A percentile compares a stretch with the other conserved stretches of the same genome.
phyloP scores from a whole-genome alignment of 2,329 filamentous ascomycete genomes.

The Exophiala oligosperma region DNA sequence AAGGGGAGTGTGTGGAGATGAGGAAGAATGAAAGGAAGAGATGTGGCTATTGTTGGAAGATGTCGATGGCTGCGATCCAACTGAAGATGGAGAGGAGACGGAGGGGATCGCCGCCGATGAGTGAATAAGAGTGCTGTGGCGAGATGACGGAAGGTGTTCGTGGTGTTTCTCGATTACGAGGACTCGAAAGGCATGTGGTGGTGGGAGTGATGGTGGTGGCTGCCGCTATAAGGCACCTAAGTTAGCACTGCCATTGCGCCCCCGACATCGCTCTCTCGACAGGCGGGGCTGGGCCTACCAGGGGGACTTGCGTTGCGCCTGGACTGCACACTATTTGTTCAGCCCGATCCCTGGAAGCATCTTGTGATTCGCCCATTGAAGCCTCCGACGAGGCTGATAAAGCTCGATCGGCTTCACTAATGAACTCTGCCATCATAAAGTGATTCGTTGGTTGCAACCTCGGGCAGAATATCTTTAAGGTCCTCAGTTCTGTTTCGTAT shows the following conservation, averaged over 20 bases:
- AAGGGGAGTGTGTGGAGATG: slow-evolving; percentile 2
- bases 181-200: too few species aligned
- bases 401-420: background rate
- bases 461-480: too few species aligned
- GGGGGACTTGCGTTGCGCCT: background rate
- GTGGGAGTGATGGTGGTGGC: too few species aligned
- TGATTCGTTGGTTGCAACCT: background rate
- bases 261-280: too few species aligned
- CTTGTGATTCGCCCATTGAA: background rate
- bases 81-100: background rate
- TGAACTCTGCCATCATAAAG: background rate
- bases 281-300: background rate
- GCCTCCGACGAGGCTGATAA: background rate
- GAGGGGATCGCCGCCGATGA: background rate
- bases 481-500: too few species aligned
- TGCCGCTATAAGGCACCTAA: too few species aligned
- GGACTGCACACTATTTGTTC: background rate
- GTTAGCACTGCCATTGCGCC: too few species aligned
- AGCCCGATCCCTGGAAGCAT: background rate
- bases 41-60: background rate
- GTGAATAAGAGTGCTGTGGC: background rate
- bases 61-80: background rate
- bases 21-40: slow-evolving; percentile 8
- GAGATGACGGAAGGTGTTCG: too few species aligned
- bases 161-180: too few species aligned